phyloP scores from a whole-genome alignment of 2,329 filamentous ascomycete genomes.

The Seiridium unicorne region DNA sequence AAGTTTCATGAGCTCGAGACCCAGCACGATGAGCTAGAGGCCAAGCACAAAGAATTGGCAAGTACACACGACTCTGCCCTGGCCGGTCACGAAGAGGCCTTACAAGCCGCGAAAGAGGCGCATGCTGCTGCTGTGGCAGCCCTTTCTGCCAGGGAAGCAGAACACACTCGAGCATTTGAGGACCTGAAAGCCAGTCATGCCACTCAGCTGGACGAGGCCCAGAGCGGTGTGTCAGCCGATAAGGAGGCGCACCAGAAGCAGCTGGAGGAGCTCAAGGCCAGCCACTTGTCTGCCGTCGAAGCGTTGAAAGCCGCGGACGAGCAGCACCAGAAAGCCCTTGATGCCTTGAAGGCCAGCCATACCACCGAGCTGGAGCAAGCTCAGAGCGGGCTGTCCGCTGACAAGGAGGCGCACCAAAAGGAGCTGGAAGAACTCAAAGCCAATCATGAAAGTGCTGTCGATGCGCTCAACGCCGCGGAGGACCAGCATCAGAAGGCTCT shows the following conservation, averaged over 20 bases:
- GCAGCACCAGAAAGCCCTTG: slow-evolving; percentile 50
- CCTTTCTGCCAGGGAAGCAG: slow-evolving; percentile 45
- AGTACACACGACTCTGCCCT: slow-evolving; percentile 27
- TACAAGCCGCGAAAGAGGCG: slow-evolving; percentile 32
- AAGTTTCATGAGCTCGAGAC: slow-evolving; percentile 60
- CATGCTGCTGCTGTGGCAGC: slow-evolving; percentile 42
- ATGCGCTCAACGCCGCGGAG: slow-evolving; percentile 44
- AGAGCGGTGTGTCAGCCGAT: slow-evolving; percentile 31
- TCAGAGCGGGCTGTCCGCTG: slow-evolving; percentile 50
- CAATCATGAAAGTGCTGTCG: slow-evolving; percentile 38
- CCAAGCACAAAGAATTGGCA: slow-evolving; percentile 24
- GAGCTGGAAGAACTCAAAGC: slow-evolving; percentile 44
- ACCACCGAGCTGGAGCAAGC: slow-evolving; percentile 57
- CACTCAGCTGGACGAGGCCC: slow-evolving; percentile 40
- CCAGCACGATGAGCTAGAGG: slow-evolving; percentile 48
- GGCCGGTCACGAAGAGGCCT: slow-evolving; percentile 31
- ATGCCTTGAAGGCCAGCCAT: slow-evolving; percentile 54
- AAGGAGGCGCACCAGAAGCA: slow-evolving; percentile 37
- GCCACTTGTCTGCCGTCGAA: slow-evolving; percentile 45
- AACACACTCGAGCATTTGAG: slow-evolving; percentile 23
- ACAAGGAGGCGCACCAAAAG: slow-evolving; percentile 44
- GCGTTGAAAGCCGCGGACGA: slow-evolving; percentile 22
- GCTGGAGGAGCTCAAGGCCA: slow-evolving; percentile 51
- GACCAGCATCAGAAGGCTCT: slow-evolving; percentile 49
- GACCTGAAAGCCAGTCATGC: background rate